These are phyloP conservation scores for Capsella rubella DNA, from an alignment of 441 rosid species.

Conservation along the genomic window DNA sequence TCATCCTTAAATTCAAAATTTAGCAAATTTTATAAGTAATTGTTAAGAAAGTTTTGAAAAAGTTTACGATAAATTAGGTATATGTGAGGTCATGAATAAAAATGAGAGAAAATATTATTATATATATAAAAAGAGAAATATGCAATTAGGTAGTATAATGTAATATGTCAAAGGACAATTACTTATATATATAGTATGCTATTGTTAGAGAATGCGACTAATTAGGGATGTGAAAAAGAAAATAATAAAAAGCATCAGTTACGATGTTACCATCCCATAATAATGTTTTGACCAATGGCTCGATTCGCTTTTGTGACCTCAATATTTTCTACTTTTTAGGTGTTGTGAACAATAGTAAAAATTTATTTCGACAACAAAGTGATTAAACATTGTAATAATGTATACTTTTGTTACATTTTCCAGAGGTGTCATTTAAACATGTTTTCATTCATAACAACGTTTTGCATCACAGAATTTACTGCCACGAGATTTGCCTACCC, in stretches of 20 bases:
- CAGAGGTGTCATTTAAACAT: background rate
- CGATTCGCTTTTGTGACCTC: background rate
- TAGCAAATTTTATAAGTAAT: background rate
- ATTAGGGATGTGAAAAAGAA: background rate
- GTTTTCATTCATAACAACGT: background rate
- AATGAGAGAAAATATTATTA: background rate
- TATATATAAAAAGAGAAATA: background rate
- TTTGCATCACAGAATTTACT: background rate
- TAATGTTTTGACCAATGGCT: background rate
- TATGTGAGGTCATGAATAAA: background rate
- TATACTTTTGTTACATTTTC: too few relatives aligned
- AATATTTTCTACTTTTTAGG: background rate
- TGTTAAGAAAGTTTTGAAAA: background rate
- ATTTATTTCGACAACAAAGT: background rate
- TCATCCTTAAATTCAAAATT: background rate
- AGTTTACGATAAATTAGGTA: background rate
- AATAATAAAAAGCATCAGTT: background rate
- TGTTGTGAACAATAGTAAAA: background rate
- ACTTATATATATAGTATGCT: background rate
- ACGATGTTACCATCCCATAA: background rate
- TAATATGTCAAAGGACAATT: background rate
- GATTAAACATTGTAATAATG: background rate
- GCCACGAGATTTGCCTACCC: background rate
- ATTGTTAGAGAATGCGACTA: background rate
- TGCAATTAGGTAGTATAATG: background rate